Conservation (phyloP, 1,284 basidiomycete genomes). For the Caloboletus inedulis region DNA sequence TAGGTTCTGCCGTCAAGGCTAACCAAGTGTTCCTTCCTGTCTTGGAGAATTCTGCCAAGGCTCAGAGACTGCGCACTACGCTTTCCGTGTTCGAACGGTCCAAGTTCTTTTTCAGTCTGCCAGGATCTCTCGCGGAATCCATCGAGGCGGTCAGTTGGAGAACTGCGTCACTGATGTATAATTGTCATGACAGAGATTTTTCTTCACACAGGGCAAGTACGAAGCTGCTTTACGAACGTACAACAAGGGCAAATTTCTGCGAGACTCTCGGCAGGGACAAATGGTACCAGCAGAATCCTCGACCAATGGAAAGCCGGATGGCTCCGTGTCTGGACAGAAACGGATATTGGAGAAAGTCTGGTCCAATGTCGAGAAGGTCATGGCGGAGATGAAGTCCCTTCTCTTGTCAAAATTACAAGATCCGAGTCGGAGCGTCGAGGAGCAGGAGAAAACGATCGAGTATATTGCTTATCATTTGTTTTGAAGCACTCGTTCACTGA, state of each 20-base stretch:
- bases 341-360: constrained; percentile 96
- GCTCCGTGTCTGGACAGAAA: constrained; percentile 75
- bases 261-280: constrained; percentile 85
- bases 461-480: constrained; percentile 38
- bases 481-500: constrained; percentile 3
- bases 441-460: constrained; percentile 98
- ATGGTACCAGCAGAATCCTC: constrained; percentile 62
- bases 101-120: constrained; percentile 98
- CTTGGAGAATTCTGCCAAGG: constrained; percentile 93
- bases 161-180: background rate
- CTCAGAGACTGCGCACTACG: constrained; percentile 89
- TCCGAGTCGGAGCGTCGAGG: constrained; percentile 76
- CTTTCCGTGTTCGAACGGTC: constrained; percentile 95
- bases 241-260: constrained; percentile 92
- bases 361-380: constrained; percentile 92
- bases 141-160: constrained; percentile 72
- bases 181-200: constrained; percentile 5
- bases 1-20: constrained; percentile 84
- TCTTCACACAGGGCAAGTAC: constrained; percentile 72
- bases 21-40: constrained; percentile 96
- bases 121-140: constrained; percentile 86
- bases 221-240: constrained; percentile 94
- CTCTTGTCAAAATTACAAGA: constrained; percentile 82
- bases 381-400: constrained; percentile 84
- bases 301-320: constrained; percentile 52